Base-by-base conservation (phyloP, 2,329 filamentous ascomycete species). In the Epichloe typhina region DNA sequence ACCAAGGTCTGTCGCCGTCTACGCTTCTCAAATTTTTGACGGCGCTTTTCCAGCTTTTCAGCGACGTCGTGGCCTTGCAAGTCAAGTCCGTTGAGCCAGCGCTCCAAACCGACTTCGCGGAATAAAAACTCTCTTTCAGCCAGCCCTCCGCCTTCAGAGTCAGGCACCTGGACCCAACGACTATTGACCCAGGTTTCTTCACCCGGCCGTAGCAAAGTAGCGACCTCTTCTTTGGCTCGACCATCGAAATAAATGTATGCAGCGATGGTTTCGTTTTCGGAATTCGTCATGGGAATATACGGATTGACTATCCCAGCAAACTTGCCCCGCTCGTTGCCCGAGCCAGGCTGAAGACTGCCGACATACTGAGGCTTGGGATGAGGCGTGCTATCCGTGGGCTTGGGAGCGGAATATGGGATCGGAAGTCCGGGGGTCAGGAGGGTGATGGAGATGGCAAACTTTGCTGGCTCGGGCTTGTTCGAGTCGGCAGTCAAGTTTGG, bases 181-280 rank as follows among this genome's bases (percentile, higher is more conserved):
- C 89, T 96, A 63, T 97, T 98, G 23, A 98, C 94, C 93, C 93
- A 98, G 2, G 93, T 98, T 70, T 98, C 93, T 65, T 97, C 93
- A 23, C 93, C 91, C 12, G 90, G 85, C 50, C 93, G 79, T 49
- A 98, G 74, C 52, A 98, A 73, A 12, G 93, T 98, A 49, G 93
- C 93, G 3, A 98, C 94, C 70, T 98, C 93, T 66, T 98, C 93
- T 67, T 98, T 98, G 54, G 80, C 79, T 55, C 93, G 78, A 17
- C 93, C 93, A 67, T 98, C 93, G 63, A 98, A 98, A 71, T 98
- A 98, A 59, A 98, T 97, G 67, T 98, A 98, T 38, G 91, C 93
- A 35, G 93, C 93, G 60, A 98, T 91, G 13, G 93, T 98, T 71
- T 98, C 93, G 67, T 96, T 95, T 51, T 88, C 84, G 35, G 88